phyloP scores from a whole-genome alignment of 2,329 filamentous ascomycete genomes.

The Xylariaceae sp. region DNA sequence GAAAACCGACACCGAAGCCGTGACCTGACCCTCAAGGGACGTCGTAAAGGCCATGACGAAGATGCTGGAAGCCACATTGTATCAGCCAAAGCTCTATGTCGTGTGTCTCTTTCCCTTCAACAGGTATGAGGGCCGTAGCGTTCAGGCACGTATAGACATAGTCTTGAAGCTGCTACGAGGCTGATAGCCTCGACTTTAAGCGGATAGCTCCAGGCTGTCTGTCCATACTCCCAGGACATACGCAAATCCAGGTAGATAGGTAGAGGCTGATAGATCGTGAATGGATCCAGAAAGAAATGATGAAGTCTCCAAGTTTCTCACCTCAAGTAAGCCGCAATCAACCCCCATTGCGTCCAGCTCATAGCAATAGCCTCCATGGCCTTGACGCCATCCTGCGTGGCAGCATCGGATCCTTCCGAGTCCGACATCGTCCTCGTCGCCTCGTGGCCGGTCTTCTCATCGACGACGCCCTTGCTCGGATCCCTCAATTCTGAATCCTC shows the following conservation, averaged over 20 bases:
- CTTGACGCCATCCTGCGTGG: slow-evolving; percentile 31
- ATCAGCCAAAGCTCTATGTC: background rate
- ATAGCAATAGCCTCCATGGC: slow-evolving; percentile 31
- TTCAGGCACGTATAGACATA: background rate
- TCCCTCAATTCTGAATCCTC: too few relatives aligned
- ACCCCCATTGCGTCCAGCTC: slow-evolving; percentile 30
- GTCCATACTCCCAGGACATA: background rate
- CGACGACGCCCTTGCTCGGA: too few relatives aligned
- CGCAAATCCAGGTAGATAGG: background rate
- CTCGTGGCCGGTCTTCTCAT: too few relatives aligned
- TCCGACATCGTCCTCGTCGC: too few relatives aligned
- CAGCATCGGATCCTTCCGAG: too few relatives aligned
- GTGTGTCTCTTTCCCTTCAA: background rate
- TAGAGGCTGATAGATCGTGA: too few relatives aligned
- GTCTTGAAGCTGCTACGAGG: background rate
- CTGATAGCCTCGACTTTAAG: background rate
- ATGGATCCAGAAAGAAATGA: too few relatives aligned
- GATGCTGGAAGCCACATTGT: slow-evolving; percentile 25
- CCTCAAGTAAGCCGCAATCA: slow-evolving; percentile 30
- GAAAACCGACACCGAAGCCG: slow-evolving; percentile 56
- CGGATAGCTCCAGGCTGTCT: background rate
- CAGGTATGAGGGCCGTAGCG: background rate
- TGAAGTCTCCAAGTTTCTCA: too few relatives aligned
- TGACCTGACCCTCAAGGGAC: slow-evolving; percentile 63
- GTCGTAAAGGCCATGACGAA: slow-evolving; percentile 62